phyloP scores from a whole-genome alignment of 2,329 filamentous ascomycete species.

The Alternaria infectoria region DNA sequence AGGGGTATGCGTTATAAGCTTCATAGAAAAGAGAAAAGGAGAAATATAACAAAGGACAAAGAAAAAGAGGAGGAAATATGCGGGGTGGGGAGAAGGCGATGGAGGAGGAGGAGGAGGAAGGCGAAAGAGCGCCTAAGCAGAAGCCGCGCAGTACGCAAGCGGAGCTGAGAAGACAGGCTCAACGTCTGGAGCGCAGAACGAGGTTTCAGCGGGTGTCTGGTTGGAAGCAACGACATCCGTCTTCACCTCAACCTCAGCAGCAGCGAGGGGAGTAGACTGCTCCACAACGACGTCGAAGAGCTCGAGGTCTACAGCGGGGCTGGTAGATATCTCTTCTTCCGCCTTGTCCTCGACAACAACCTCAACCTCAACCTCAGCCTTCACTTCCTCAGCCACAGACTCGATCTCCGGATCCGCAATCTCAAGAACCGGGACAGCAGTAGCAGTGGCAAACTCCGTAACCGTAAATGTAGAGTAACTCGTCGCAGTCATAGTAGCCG shows the following conservation, averaged over 20 bases:
- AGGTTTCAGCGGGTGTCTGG: neutral
- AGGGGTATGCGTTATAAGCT: neutral
- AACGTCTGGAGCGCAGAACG: constrained; percentile 1
- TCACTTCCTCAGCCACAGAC: neutral
- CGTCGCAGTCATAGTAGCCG: constrained; percentile 32
- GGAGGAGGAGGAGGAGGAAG: neutral
- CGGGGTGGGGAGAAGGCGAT: neutral
- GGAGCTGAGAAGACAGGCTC: neutral
- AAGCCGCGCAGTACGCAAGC: neutral
- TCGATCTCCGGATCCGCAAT: neutral
- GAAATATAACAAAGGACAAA: neutral
- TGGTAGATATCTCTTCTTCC: neutral
- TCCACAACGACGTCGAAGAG: neutral
- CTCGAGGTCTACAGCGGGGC: neutral
- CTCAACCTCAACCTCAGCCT: neutral
- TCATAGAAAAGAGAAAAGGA: neutral
- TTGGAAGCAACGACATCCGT: neutral
- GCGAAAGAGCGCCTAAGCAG: neutral
- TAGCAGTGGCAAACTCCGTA: constrained; percentile 24
- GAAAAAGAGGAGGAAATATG: neutral
- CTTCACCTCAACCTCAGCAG: neutral
- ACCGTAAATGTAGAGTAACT: constrained; percentile 36
- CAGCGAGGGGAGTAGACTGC: neutral
- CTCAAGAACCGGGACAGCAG: neutral
- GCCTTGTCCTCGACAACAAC: neutral